Base-by-base conservation (phyloP, 202 grass and related monocot species). In the Digitaria exilis region DNA sequence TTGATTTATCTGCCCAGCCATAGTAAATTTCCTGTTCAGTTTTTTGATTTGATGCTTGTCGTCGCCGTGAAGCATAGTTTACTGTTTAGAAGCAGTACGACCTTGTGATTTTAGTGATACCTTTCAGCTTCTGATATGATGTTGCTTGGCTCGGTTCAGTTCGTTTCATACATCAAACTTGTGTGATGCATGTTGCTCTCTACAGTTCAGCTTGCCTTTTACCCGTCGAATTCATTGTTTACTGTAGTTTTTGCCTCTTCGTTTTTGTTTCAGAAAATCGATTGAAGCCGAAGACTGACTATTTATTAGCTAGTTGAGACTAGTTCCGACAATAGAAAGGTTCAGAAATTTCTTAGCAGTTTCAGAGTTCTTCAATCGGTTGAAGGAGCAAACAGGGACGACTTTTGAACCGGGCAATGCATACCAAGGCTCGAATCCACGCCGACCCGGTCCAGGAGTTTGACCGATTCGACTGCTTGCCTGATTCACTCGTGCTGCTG, bases 401-500 rank as follows among this genome's bases (percentile, higher is more conserved):
- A 56, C 24, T 17, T 52, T 72, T 21, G 44, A 73, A 51, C 44
- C 18, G n/a, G 57, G 83, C 19, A 9, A 94, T 97, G 92, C 92
- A 94, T 66, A 55, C 88, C 31, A 92, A 75, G 82, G 62, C 78
- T 48, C 76, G 84, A 59, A 88, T 91, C 85, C 90, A 94, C 52
- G 92, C 89, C 0, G 87, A 80, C 83, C 80, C 78, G 37, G 85
- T 82, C 25, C 59, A 45, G 41, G 78, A 89, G 76, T 17, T 73
- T 16, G 94, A 97, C 80, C 90, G 50, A 0, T 94, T 94, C 51
- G 92, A 97, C 70, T 75, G 74, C 25, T 6, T 97, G 51, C 92
- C 86, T 5, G 94, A 97, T 71, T 71, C 92, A 3, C 77, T 97
- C 3, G 84, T 97, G 51, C 81, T 92, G 22, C 58, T 97, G n/a